Evolutionary conservation across 306 rosid species (phyloP).

Genomic region (Argentina anserina): DNA sequence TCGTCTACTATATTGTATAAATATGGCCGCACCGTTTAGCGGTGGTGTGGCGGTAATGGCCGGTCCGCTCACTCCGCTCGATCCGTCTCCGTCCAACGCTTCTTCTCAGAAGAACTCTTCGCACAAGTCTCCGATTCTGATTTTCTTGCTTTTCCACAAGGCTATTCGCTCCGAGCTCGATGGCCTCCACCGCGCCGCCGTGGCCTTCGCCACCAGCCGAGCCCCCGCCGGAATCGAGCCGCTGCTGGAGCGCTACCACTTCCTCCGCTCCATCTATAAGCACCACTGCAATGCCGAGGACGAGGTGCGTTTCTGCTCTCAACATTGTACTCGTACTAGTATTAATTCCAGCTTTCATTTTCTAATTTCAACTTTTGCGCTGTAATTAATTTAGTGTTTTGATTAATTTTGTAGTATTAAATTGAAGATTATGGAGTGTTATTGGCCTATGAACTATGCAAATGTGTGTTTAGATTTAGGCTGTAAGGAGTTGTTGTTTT

Average conservation of each 20-base stretch:
- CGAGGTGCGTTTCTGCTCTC: slow-evolving; percentile 14
- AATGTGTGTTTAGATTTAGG: background rate
- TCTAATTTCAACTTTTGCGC: too few species aligned
- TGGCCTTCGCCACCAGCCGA: slow-evolving; percentile 30
- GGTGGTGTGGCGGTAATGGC: slow-evolving; percentile 40
- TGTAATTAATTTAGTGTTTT: background rate
- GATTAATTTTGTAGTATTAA: background rate
- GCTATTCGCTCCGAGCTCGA: slow-evolving; percentile 50
- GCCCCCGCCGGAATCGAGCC: slow-evolving; percentile 10
- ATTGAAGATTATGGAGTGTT: background rate
- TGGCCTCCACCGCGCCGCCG: slow-evolving; percentile 32
- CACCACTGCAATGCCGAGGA: slow-evolving; percentile 33
- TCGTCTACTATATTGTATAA: background rate
- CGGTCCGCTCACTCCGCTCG: slow-evolving; percentile 29
- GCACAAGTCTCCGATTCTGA: slow-evolving; percentile 37
- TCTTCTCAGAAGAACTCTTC: slow-evolving; percentile 25
- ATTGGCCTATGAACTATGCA: background rate
- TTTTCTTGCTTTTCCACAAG: slow-evolving; percentile 46
- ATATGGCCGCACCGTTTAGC: slow-evolving; percentile 47
- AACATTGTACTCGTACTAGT: background rate
- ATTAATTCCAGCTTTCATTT: background rate
- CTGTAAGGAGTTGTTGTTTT: background rate
- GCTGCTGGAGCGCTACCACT: slow-evolving; percentile 20
- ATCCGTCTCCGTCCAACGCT: slow-evolving; percentile 25
- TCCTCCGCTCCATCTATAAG: slow-evolving; percentile 23